Evolutionary conservation across 2,329 filamentous ascomycete genomes (phyloP), one percentile per base, ranked within the genome.

Genomic region (Hypoxylon sp.): DNA sequence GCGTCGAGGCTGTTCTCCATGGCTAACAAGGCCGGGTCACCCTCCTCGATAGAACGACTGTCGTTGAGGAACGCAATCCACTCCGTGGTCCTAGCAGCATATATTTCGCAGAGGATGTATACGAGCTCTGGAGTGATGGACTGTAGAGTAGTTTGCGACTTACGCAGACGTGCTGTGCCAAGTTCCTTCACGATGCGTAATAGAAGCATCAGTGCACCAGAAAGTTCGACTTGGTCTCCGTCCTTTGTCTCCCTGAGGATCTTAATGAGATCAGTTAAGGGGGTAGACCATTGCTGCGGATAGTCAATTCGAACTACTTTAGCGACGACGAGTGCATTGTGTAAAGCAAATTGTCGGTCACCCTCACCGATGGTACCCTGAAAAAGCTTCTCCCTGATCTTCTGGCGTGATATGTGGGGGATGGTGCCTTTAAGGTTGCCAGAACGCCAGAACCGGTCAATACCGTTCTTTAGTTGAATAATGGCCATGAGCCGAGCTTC

Each of bases 401-500:
- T 77, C 9, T 86, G 82, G 79, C 96, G 98, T 77, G 97, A 93
- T 19, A 91, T 87, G 28, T 88, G 87, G 77, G 90, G 89, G 62
- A 91, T 87, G 53, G 93, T 89, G 28, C 78, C 72, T 34, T 81
- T 77, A 86, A 93, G 38, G 9, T 21, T 43, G 14, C 76, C n/a
- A 81, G 72, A 13, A 1, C 96, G 88, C 96, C 96, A 99, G 80
- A 94, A 93, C 77, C 91, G 94, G 78, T 98, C 95, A 79, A 98
- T 94, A 60, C 94, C 96, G 79, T 98, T 98, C 79, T 98, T 98
- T 59, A 99, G 86, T 77, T 97, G 93, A 72, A 98, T 97, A 63
- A 98, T 89, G 60, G 95, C 92, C 10, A 98, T 89, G 75, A 97
- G 94, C 67, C 96, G 92, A 58, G 95, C 87, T 75, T 97, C 90